These are phyloP conservation scores for Aspergillus glaucus DNA, from an alignment of 2,329 filamentous ascomycete species.

Conservation along the genomic window DNA sequence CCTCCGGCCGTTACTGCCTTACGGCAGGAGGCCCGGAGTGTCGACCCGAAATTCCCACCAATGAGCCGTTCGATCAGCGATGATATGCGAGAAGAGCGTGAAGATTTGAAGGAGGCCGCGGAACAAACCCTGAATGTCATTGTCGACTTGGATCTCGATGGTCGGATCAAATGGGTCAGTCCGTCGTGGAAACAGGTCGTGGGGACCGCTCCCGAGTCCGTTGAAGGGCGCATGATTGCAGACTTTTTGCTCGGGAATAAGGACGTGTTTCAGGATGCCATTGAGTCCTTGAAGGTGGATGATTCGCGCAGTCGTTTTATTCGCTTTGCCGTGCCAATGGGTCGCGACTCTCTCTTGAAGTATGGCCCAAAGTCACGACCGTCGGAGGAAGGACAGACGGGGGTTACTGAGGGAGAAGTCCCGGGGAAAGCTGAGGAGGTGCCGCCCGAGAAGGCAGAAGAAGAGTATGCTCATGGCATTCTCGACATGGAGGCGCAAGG, in stretches of 20 bases:
- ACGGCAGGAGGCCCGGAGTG: constrained; percentile 37
- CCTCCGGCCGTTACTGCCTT: constrained; percentile 40
- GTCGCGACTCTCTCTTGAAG: constrained; percentile 61
- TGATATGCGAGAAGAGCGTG: constrained; percentile 85
- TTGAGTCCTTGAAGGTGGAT: constrained; percentile 85
- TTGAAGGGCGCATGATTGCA: constrained; percentile 70
- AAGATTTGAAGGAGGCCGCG: constrained; percentile 89
- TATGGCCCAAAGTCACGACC: constrained; percentile 31
- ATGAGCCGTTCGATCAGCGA: constrained; percentile 67
- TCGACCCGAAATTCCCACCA: constrained; percentile 25
- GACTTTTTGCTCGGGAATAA: constrained; percentile 78
- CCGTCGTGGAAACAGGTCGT: constrained; percentile 93
- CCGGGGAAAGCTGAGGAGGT: constrained; percentile 25
- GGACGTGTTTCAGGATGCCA: constrained; percentile 70
- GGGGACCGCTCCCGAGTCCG: constrained; percentile 65
- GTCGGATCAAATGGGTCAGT: constrained; percentile 90
- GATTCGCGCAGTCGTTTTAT: constrained; percentile 89
- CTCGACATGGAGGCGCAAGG: constrained; percentile 90
- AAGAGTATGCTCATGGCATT: constrained; percentile 45
- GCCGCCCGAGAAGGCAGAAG: constrained; percentile 35
- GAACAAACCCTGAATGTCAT: constrained; percentile 97
- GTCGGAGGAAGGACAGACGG: constrained; percentile 9
- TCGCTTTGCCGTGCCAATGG: constrained; percentile 67
- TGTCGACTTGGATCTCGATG: constrained; percentile 85
- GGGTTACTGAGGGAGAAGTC: constrained; percentile 7